Percentiles rank a stretch among this genome's conserved stretches.
Evolutionary conservation across 176 grass and related monocot species (phyloP).

Genomic region (Saccharum spontaneum): DNA sequence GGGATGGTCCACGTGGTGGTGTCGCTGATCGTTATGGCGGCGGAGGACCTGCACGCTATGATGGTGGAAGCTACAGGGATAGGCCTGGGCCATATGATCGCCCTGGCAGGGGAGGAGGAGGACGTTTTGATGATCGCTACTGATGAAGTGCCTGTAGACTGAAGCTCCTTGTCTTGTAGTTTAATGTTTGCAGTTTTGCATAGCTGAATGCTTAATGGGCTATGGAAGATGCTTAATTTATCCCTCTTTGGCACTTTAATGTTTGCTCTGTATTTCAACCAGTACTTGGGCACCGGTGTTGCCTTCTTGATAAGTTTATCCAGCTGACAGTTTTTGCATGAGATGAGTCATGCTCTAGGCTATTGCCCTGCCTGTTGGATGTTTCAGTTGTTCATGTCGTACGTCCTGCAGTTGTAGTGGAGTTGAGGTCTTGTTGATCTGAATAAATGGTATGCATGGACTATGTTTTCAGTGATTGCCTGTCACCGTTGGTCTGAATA

Average conservation of each 20-base stretch:
- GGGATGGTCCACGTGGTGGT: slow-evolving; percentile 52
- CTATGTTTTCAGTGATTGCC: not conserved
- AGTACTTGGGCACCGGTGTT: not conserved
- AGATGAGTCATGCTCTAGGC: not conserved
- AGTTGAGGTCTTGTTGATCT: not conserved
- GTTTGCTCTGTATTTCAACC: slow-evolving; percentile 18
- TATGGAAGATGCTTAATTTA: slow-evolving; percentile 19
- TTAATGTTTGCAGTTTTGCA: not conserved
- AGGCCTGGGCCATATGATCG: slow-evolving; percentile 67
- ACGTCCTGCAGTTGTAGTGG: not conserved
- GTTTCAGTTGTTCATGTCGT: not conserved
- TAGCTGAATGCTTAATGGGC: slow-evolving; percentile 32
- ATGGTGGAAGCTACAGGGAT: slow-evolving; percentile 58
- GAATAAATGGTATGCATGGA: not conserved
- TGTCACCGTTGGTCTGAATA: not conserved
- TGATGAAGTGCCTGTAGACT: slow-evolving; percentile 3
- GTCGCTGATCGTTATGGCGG: slow-evolving; percentile 34
- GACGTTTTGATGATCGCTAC: slow-evolving; percentile 60
- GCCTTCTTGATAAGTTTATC: slow-evolving; percentile 29
- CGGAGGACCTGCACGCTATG: slow-evolving; percentile 51
- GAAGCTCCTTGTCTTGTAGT: slow-evolving; percentile 20
- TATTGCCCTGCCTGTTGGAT: not conserved
- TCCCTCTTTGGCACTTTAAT: not conserved
- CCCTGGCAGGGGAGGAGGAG: slow-evolving; percentile 54
- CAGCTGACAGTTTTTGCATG: slow-evolving; percentile 32